Evolutionary conservation across 192 early-diverging fungal genomes (phyloP).

Genomic region (Mortierella alpina): DNA sequence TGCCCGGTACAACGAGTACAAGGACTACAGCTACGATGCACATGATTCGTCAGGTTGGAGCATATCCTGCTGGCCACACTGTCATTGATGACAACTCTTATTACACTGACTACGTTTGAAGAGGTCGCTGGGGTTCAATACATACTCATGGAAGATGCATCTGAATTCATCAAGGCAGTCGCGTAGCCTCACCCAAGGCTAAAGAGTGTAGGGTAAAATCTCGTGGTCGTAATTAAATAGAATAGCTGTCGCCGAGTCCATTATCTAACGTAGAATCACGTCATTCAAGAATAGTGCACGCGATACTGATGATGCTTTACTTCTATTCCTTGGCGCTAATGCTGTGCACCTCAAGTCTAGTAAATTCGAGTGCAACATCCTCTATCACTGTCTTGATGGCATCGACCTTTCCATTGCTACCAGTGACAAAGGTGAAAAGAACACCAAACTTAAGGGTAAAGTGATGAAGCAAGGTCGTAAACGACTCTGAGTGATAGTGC

Average conservation of each 20-base stretch:
- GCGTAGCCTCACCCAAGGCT: too few relatives aligned
- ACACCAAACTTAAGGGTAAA: neutral
- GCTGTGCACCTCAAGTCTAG: too few relatives aligned
- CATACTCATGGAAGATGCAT: neutral
- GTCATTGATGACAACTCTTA: neutral
- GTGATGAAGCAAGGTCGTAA: neutral
- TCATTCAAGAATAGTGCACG: too few relatives aligned
- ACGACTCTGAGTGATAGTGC: slow-evolving; percentile 28
- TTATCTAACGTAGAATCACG: too few relatives aligned
- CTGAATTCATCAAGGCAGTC: too few relatives aligned
- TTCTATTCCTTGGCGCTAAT: too few relatives aligned
- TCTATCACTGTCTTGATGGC: neutral
- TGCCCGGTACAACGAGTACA: slow-evolving; percentile 54
- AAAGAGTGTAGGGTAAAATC: too few relatives aligned
- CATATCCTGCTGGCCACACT: slow-evolving; percentile 10
- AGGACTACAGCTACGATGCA: slow-evolving; percentile 32
- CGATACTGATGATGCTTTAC: too few relatives aligned
- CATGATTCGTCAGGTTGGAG: slow-evolving; percentile 1
- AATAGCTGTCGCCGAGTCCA: too few relatives aligned
- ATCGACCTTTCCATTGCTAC: neutral
- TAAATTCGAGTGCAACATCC: neutral
- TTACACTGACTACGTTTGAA: neutral
- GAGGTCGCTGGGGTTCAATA: neutral
- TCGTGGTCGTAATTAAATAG: too few relatives aligned
- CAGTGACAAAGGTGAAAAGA: slow-evolving; percentile 10